A percentile compares a stretch with the other conserved stretches of the same genome.
These are phyloP conservation scores for Chlamydomonas reinhardtii DNA, from an alignment of 163 green algal genomes.

Conservation along the genomic window DNA sequence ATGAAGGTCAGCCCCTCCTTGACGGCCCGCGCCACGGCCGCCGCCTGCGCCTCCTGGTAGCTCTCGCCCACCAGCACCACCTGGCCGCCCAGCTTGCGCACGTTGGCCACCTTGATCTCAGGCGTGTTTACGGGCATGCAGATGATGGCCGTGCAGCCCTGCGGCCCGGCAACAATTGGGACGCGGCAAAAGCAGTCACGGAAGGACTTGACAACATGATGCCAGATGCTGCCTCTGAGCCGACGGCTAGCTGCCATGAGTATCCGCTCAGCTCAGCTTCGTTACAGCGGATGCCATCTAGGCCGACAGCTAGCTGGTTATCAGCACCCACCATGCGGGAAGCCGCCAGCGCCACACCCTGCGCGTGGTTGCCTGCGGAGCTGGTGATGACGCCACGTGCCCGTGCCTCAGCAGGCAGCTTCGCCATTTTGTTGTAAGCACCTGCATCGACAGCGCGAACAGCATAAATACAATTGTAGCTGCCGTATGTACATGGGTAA, in stretches of 20 bases:
- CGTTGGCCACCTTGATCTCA: slow-evolving; percentile 90
- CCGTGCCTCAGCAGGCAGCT: slow-evolving; percentile 82
- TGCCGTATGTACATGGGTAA: neutral
- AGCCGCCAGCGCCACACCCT: slow-evolving; percentile 95
- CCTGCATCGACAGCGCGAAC: slow-evolving; percentile 38
- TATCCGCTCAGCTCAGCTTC: no score
- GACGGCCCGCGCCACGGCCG: slow-evolving; percentile 68
- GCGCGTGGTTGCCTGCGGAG: slow-evolving; percentile 97
- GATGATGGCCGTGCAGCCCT: slow-evolving; percentile 92
- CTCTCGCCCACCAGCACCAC: slow-evolving; percentile 95
- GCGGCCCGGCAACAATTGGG: neutral
- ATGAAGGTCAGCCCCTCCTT: slow-evolving; percentile 88
- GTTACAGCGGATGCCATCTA: no score
- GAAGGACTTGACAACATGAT: no score
- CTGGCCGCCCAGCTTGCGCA: slow-evolving; percentile 87
- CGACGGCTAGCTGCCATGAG: no score
- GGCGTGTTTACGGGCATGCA: slow-evolving; percentile 97
- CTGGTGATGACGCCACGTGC: slow-evolving; percentile 93
- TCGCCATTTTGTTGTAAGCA: slow-evolving; percentile 98
- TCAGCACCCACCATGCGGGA: slow-evolving; percentile 41
- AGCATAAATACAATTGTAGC: neutral
- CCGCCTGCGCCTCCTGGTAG: slow-evolving; percentile 89
- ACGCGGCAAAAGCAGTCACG: neutral
- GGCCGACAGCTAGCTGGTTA: no score
- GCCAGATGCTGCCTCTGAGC: no score